A percentile compares a stretch with the other conserved stretches of the same genome.
These are phyloP conservation scores for Eucalyptus coolabah DNA, from an alignment of 345 rosid species.

Conservation along the genomic window DNA sequence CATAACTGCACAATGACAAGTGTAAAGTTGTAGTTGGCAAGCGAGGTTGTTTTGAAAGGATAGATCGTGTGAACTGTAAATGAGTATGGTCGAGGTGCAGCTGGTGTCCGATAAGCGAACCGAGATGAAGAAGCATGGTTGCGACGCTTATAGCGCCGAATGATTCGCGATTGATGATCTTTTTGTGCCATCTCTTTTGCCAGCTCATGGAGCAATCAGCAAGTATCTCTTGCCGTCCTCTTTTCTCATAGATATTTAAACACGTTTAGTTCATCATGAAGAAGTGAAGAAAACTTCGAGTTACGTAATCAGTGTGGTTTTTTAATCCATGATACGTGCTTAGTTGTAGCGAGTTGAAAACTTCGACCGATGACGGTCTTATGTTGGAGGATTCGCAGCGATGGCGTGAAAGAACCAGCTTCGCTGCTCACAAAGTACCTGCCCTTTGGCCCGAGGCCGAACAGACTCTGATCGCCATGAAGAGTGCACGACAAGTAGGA, in stretches of 20 bases:
- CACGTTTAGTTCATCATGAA: background rate
- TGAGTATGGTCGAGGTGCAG: background rate
- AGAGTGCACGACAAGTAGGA: slow-evolving; percentile 1
- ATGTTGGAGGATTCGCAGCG: slow-evolving; percentile 18
- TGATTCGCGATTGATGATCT: background rate
- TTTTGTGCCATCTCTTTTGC: background rate
- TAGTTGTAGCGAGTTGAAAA: background rate
- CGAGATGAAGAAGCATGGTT: background rate
- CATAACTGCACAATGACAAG: background rate
- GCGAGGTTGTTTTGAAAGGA: background rate
- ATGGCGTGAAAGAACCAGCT: slow-evolving; percentile 22
- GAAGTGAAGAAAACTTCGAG: background rate
- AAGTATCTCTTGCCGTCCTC: no score
- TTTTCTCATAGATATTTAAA: background rate
- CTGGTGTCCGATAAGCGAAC: background rate
- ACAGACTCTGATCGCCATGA: slow-evolving; percentile 4
- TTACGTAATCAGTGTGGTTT: background rate
- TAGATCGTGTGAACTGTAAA: background rate
- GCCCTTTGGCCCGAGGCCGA: slow-evolving; percentile 16
- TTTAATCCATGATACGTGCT: background rate
- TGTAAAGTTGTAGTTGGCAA: background rate
- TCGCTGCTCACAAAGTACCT: slow-evolving; percentile 15
- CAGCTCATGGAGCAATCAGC: no score
- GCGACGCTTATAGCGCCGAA: background rate
- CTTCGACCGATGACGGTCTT: slow-evolving; percentile 7